Base-by-base conservation (phyloP, 352 stramenopile genomes). In the Globisporangium paroecandrum region DNA sequence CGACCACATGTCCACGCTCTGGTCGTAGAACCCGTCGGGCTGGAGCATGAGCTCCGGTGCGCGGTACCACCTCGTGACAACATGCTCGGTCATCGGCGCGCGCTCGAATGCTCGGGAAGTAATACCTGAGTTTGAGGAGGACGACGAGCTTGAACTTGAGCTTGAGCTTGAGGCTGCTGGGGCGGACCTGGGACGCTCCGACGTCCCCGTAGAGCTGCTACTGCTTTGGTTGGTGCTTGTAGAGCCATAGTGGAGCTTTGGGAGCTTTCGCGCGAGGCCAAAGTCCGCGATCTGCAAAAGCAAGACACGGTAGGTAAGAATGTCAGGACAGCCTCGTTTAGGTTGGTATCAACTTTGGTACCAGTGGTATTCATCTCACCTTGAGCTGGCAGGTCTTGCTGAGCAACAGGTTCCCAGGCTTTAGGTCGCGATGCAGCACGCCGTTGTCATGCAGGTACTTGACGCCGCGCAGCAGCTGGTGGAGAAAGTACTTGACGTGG, bases 1-100 rank as follows among this genome's bases (percentile, higher is more conserved):
- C 7, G 83, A 95, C 92, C 92, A 98, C 89, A 98, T 97, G 69
- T 98, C 92, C 10, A 98, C 82, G 47, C 84, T 91, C 36, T 87
- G 74, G 63, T 89, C 89, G 69, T 97, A 97, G 13, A 91, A 70
- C 12, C 91, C 88, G 36, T 97, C 89, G 0, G 86, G 89, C 64
- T 91, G 89, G 25, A 98, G 83, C 88, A 98, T 97, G 29, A 98
- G 78, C 69, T 98, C 91, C 0, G 92, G 92, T 1, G 90, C 85
- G 53, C 92, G 83, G 70, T 98, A 98, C 91, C 89, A 97, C 8
- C 89, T 82, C 2, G 91, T 98, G 0, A 98, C 91, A 3, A 97
- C 89, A 58, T 91, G 82, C 54, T 93, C 85, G 0, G 85, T 91
- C 85, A 93, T 94, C 0, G 83, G 83, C 24, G 81, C 69, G 9